Conservation (phyloP, 495 filamentous ascomycete genomes). For the Penicillium steckii region DNA sequence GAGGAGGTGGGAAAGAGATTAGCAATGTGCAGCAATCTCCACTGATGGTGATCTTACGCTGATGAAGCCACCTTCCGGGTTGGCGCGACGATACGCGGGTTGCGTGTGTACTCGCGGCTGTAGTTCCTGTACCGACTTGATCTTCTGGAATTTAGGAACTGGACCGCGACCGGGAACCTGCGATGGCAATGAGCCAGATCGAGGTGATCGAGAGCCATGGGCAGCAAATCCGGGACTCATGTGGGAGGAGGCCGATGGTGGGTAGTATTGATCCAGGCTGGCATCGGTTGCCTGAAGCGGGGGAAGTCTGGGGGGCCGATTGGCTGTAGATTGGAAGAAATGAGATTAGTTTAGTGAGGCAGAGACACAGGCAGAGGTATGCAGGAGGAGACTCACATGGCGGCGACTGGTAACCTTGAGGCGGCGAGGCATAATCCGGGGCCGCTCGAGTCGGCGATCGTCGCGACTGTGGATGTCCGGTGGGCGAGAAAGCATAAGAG, state of each 20-base stretch:
- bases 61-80: slow-evolving; percentile 97
- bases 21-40: not conserved
- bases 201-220: slow-evolving; percentile 72
- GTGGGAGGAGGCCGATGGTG: slow-evolving; percentile 64
- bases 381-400: slow-evolving; percentile 44
- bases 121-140: slow-evolving; percentile 70
- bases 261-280: slow-evolving; percentile 65
- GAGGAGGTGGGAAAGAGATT: slow-evolving; percentile 15
- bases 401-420: slow-evolving; percentile 65
- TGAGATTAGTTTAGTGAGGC: not conserved
- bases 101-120: slow-evolving; percentile 81
- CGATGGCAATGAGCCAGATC: slow-evolving; percentile 44
- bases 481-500: slow-evolving; percentile 45
- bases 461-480: slow-evolving; percentile 38
- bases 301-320: slow-evolving; percentile 54
- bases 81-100: slow-evolving; percentile 87
- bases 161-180: slow-evolving; percentile 61
- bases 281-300: slow-evolving; percentile 66
- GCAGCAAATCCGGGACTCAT: slow-evolving; percentile 71
- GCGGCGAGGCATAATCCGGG: slow-evolving; percentile 57
- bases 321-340: slow-evolving; percentile 25
- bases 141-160: slow-evolving; percentile 82
- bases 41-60: slow-evolving; percentile 63
- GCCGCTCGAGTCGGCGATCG: slow-evolving; percentile 60
- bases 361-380: not conserved